phyloP scores from a whole-genome alignment of 257 asterid species.

The Gentiana dahurica region DNA sequence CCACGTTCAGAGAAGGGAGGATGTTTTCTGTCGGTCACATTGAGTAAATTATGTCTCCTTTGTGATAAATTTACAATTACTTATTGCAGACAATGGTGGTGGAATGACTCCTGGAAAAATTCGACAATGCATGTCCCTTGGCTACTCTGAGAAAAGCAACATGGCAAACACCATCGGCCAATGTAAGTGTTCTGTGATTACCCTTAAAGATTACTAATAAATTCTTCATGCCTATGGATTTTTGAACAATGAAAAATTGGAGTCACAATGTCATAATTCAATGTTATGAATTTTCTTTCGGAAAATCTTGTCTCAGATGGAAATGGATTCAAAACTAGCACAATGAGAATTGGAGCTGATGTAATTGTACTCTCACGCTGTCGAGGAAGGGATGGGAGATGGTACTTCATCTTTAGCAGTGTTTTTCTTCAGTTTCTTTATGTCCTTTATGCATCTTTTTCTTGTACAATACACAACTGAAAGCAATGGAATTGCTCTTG shows the following conservation, averaged over 20 bases:
- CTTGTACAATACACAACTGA: no score
- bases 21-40: neutral
- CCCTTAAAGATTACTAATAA: no score
- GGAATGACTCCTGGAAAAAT: constrained; percentile 91
- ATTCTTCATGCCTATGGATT: neutral
- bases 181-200: constrained; percentile 32
- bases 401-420: constrained; percentile 22
- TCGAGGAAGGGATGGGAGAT: constrained; percentile 43
- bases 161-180: constrained; percentile 82
- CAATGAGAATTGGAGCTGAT: constrained; percentile 99
- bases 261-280: no score
- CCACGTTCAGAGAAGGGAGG: no score
- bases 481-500: no score
- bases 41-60: neutral
- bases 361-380: constrained; percentile 88
- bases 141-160: constrained; percentile 87
- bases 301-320: constrained; percentile 49
- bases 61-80: no score
- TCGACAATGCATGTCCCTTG: constrained; percentile 97
- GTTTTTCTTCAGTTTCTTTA: no score
- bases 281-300: no score
- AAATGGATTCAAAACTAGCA: constrained; percentile 97
- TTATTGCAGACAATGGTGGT: constrained; percentile 68
- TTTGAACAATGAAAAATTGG: neutral
- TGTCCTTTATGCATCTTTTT: no score